A percentile compares a stretch with the other conserved stretches of the same genome.
Conservation (phyloP, 177 flowering plant genomes). For the Vitis hybrid region DNA sequence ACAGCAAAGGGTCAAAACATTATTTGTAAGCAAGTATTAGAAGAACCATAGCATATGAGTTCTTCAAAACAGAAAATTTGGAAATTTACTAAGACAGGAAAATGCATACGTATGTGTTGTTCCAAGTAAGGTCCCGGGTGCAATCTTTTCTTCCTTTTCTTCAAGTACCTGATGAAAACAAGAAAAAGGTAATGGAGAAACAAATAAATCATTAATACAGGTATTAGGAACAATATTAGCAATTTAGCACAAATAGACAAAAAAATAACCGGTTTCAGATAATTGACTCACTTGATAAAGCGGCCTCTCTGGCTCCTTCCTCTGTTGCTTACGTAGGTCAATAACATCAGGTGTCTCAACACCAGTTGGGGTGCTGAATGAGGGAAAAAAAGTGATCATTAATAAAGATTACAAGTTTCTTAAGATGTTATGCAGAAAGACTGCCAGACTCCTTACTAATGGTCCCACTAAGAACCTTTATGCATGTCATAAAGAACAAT, state of each 20-base stretch:
- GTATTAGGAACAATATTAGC: neutral
- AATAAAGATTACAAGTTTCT: neutral
- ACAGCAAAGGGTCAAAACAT: conserved; percentile 6
- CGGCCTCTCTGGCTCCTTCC: conserved; percentile 95
- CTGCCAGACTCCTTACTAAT: too few relatives aligned
- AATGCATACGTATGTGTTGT: conserved; percentile 81
- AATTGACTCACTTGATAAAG: conserved; percentile 70
- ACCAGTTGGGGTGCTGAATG: conserved; percentile 93
- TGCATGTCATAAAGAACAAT: too few relatives aligned
- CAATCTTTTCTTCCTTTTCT: conserved; percentile 88
- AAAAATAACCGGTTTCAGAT: conserved; percentile 1
- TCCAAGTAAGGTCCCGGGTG: conserved; percentile 89
- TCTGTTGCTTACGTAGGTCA: conserved; percentile 97
- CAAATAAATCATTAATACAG: neutral
- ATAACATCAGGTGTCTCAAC: conserved; percentile 99
- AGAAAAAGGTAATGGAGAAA: neutral
- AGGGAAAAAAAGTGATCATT: neutral
- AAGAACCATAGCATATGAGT: neutral
- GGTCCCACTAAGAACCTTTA: too few relatives aligned
- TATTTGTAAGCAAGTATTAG: neutral
- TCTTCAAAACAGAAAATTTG: neutral
- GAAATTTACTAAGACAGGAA: neutral
- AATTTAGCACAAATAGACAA: neutral
- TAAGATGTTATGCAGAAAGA: too few relatives aligned
- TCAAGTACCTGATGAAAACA: conserved; percentile 67